A percentile compares a stretch with the other conserved stretches of the same genome.
phyloP scores from a whole-genome alignment of 2,329 filamentous ascomycete species.

The Colletotrichum endophyticum region DNA sequence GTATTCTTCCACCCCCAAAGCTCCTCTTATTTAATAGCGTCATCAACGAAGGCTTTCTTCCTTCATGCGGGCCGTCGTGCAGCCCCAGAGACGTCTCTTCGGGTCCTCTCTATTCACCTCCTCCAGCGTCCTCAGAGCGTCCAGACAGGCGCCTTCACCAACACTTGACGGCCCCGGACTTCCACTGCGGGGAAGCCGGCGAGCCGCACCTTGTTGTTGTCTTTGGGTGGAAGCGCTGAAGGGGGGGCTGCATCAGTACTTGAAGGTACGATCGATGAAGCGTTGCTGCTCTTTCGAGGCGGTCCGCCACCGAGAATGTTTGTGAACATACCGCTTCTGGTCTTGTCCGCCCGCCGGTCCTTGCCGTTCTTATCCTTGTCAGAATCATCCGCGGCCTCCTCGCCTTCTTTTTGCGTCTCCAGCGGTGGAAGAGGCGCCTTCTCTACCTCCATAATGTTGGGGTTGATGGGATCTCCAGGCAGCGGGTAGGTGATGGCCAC shows the following conservation, averaged over 20 bases:
- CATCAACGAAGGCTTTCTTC: neutral
- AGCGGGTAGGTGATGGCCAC: conserved; percentile 86
- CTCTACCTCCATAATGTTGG: conserved; percentile 86
- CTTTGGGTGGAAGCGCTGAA: conserved; percentile 46
- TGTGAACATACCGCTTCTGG: conserved; percentile 51
- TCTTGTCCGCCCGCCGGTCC: conserved; percentile 43
- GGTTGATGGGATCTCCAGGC: conserved; percentile 73
- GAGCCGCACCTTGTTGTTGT: conserved; percentile 68
- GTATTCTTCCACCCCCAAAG: neutral
- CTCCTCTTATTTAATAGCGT: neutral
- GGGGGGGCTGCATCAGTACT: conserved; percentile 45
- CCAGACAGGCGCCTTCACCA: conserved; percentile 80
- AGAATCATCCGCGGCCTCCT: conserved; percentile 46
- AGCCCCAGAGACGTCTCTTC: neutral
- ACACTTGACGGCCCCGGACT: conserved; percentile 75
- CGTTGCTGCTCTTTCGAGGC: conserved; percentile 36
- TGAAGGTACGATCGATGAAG: conserved; percentile 28
- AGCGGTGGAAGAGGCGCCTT: conserved; percentile 70
- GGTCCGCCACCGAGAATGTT: conserved; percentile 23
- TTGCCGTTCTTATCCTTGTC: conserved; percentile 49
- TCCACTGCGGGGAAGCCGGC: conserved; percentile 78
- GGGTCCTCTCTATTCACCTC: neutral
- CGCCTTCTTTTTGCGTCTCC: conserved; percentile 43
- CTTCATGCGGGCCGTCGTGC: neutral
- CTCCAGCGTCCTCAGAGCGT: conserved; percentile 39